Conservation (phyloP, 345 rosid genomes). For the Citrus cavaleriei region DNA sequence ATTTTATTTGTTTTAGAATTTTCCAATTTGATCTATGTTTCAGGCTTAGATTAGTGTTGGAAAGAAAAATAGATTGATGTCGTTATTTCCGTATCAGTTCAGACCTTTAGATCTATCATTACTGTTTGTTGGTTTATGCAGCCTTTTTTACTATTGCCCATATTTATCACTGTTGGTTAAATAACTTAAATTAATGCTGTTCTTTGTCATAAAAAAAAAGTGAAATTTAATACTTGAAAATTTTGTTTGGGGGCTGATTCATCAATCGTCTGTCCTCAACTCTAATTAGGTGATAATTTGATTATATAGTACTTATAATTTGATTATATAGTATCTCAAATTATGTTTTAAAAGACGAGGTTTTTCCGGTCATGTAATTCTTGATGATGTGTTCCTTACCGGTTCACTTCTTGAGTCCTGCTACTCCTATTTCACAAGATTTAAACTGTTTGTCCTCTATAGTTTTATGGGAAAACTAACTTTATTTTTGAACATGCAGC, state of each 20-base stretch:
- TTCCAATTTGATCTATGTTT: not conserved
- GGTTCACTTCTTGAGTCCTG: not conserved
- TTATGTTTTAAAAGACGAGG: not conserved
- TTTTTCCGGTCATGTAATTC: not conserved
- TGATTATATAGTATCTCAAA: not conserved
- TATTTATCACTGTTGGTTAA: not conserved
- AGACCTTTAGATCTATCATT: not conserved
- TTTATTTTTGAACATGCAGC: slow-evolving; percentile 33
- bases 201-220: too few species aligned
- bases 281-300: not conserved
- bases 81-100: not conserved
- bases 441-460: not conserved
- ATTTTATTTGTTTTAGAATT: not conserved
- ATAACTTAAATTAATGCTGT: not conserved
- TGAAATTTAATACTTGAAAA: not conserved
- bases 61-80: not conserved
- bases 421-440: not conserved
- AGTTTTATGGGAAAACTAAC: not conserved
- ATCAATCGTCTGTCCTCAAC: not conserved
- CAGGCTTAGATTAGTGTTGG: not conserved
- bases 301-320: not conserved
- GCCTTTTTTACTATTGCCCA: too few species aligned
- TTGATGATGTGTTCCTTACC: not conserved
- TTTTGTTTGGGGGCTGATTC: not conserved
- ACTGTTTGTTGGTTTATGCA: not conserved